Evolutionary conservation across 495 filamentous ascomycete genomes (phyloP).

Genomic region (Aspergillus ellipticus): DNA sequence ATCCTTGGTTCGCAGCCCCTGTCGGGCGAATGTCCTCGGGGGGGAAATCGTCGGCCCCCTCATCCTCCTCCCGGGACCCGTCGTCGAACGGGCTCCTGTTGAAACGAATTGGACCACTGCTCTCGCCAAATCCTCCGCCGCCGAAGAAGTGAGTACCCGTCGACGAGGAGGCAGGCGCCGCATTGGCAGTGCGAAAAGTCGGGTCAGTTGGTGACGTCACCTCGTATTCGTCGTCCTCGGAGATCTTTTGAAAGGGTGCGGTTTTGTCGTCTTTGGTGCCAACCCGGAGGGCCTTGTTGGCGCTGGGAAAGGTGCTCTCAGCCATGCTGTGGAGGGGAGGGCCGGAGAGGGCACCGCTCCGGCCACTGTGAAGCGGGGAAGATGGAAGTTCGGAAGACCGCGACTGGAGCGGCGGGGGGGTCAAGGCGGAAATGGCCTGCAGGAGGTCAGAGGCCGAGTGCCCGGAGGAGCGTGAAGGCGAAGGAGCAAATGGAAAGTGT

Average conservation of each 20-base stretch:
- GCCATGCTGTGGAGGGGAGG: constrained; percentile 43
- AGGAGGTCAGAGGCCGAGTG: constrained; percentile 8
- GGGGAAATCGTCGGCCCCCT: constrained; percentile 22
- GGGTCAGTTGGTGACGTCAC: constrained; percentile 61
- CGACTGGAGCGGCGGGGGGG: constrained; percentile 14
- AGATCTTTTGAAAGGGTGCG: constrained; percentile 45
- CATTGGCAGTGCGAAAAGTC: constrained; percentile 44
- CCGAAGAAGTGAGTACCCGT: constrained; percentile 27
- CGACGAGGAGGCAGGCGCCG: constrained; percentile 17
- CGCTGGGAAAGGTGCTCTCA: constrained; percentile 51
- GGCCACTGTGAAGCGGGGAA: constrained; percentile 26
- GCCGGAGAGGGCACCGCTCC: constrained; percentile 32
- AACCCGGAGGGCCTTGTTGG: constrained; percentile 52
- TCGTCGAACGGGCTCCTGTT: constrained; percentile 36
- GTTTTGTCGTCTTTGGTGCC: constrained; percentile 29
- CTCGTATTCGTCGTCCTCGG: constrained; percentile 61
- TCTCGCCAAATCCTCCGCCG: constrained; percentile 27
- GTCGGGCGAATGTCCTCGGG: constrained; percentile 33
- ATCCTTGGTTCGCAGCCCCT: constrained; percentile 53
- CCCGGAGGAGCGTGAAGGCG: constrained; percentile 1
- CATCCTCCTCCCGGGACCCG: constrained; percentile 19
- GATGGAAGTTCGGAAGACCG: constrained; percentile 11
- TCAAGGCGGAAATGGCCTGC: constrained; percentile 12
- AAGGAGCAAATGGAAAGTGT: background rate
- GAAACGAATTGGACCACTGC: constrained; percentile 27